phyloP scores from a whole-genome alignment of 805 yeast species.

The Metschnikowia lunata region DNA sequence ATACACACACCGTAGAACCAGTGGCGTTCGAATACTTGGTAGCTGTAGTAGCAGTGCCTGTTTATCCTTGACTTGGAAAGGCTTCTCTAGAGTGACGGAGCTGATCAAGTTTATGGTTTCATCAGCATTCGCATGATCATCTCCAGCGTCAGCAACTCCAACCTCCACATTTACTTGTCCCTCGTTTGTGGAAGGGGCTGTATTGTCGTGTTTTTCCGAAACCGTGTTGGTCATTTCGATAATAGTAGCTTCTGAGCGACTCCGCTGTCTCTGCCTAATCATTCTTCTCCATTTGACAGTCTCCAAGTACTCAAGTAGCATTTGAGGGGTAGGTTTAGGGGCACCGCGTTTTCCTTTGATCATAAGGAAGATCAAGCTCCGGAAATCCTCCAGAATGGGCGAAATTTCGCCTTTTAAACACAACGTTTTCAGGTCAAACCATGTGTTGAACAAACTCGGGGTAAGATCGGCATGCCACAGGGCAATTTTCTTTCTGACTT shows the following conservation, averaged over 20 bases:
- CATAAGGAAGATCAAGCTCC: constrained; percentile 26
- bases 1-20: background rate
- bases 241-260: constrained; percentile 18
- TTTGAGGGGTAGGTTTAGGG: constrained; percentile 8
- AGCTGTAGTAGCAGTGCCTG: too few relatives aligned
- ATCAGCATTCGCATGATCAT: too few relatives aligned
- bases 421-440: constrained; percentile 20
- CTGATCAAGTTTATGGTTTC: background rate
- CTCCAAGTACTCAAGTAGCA: constrained; percentile 20
- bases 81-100: too few relatives aligned
- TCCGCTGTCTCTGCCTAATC: constrained; percentile 10
- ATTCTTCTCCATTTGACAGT: constrained; percentile 19
- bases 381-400: constrained; percentile 14
- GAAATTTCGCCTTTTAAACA: constrained; percentile 2
- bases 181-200: background rate
- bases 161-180: too few relatives aligned
- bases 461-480: constrained; percentile 28
- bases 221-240: constrained; percentile 2
- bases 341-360: constrained; percentile 23
- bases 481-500: constrained; percentile 22
- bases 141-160: too few relatives aligned
- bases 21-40: too few relatives aligned
- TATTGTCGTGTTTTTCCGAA: background rate
- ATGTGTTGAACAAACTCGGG: constrained; percentile 17
- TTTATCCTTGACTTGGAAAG: too few relatives aligned